Conservation (phyloP, 768 basidiomycete species). For the Macrolepiota albuminosa region DNA sequence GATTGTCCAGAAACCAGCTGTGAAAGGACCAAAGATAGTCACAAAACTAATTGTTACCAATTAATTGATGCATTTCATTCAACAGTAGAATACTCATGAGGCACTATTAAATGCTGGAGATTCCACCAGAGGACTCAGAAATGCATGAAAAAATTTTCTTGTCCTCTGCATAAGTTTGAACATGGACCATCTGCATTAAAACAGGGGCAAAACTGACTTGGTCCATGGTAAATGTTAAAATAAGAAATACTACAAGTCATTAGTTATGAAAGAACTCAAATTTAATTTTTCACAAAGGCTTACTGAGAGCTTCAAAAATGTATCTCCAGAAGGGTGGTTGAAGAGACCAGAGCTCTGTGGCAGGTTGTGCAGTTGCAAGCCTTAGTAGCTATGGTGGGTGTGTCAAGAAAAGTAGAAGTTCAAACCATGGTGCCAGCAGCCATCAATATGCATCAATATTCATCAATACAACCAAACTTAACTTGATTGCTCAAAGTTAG, state of each 20-base stretch:
- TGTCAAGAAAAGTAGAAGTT: too few species aligned
- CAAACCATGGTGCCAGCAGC: too few species aligned
- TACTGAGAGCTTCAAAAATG: slow-evolving; percentile 62
- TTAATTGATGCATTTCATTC: not conserved
- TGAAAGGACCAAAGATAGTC: not conserved
- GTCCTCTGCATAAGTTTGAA: slow-evolving; percentile 31
- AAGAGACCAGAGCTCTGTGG: too few species aligned
- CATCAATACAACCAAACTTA: too few species aligned
- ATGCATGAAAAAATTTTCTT: slow-evolving; percentile 58
- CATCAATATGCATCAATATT: too few species aligned
- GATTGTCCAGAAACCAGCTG: slow-evolving; percentile 65
- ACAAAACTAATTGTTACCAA: slow-evolving; percentile 37
- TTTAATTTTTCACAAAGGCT: slow-evolving; percentile 7
- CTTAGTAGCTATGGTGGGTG: too few species aligned
- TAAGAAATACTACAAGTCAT: slow-evolving; percentile 47
- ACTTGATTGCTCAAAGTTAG: too few species aligned
- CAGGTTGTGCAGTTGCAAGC: too few species aligned
- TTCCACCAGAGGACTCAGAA: slow-evolving; percentile 59
- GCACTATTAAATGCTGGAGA: slow-evolving; percentile 56
- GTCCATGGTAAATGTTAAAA: slow-evolving; percentile 63
- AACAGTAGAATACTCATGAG: slow-evolving; percentile 31
- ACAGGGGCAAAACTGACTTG: slow-evolving; percentile 28
- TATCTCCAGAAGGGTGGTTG: slow-evolving; percentile 16
- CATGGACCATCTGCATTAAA: not conserved
- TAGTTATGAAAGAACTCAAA: slow-evolving; percentile 14